These are phyloP conservation scores for Kluyveromyces dobzhanskii DNA, from an alignment of 805 yeast species.

Conservation along the genomic window DNA sequence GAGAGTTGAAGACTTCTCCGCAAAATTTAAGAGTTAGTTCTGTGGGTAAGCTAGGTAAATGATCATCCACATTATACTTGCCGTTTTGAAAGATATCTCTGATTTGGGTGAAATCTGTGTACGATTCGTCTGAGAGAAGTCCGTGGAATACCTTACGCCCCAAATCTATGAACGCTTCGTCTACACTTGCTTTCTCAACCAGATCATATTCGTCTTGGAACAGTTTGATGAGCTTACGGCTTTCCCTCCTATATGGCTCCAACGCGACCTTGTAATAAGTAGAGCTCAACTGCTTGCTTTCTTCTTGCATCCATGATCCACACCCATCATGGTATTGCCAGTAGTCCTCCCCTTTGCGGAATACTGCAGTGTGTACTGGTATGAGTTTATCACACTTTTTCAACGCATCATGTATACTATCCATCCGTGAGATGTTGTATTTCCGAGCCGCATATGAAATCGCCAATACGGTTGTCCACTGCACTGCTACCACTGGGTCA, in stretches of 20 bases:
- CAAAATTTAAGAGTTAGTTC: slow-evolving; percentile 14
- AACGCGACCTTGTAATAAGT: slow-evolving; percentile 71
- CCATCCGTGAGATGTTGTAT: slow-evolving; percentile 76
- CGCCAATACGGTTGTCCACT: slow-evolving; percentile 87
- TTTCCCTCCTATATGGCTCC: slow-evolving; percentile 86
- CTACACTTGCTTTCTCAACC: slow-evolving; percentile 93
- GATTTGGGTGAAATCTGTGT: slow-evolving; percentile 7
- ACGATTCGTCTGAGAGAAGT: slow-evolving; percentile 25
- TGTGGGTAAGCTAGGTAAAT: slow-evolving; percentile 20
- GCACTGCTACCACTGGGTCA: slow-evolving; percentile 89
- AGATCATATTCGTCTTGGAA: slow-evolving; percentile 52
- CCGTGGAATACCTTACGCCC: slow-evolving; percentile 51
- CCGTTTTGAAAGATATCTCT: slow-evolving; percentile 18
- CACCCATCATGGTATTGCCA: slow-evolving; percentile 61
- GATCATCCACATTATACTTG: slow-evolving; percentile 16
- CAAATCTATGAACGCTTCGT: slow-evolving; percentile 82
- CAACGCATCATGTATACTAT: slow-evolving; percentile 55
- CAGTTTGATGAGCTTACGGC: slow-evolving; percentile 65
- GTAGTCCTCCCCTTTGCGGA: slow-evolving; percentile 71
- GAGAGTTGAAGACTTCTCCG: slow-evolving; percentile 15
- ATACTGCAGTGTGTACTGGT: slow-evolving; percentile 89
- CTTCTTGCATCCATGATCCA: slow-evolving; percentile 29
- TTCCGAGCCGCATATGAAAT: slow-evolving; percentile 85
- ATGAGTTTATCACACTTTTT: slow-evolving; percentile 68
- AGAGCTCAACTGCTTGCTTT: slow-evolving; percentile 49